Conservation (phyloP, 257 asterid genomes). For the Solanum phureja region DNA sequence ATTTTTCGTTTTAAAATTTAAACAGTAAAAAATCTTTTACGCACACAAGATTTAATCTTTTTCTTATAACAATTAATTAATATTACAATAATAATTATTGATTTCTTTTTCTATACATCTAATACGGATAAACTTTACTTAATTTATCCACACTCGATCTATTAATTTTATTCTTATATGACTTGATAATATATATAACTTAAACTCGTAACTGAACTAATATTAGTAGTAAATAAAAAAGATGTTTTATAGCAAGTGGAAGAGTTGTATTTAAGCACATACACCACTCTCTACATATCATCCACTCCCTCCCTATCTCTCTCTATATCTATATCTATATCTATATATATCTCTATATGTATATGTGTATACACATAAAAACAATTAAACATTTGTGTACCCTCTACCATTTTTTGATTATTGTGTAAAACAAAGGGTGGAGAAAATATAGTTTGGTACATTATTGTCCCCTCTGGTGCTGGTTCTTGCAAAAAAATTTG, state of each 20-base stretch:
- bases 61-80: background rate
- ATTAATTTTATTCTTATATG: background rate
- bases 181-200: background rate
- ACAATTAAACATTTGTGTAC: background rate
- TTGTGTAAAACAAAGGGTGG: background rate
- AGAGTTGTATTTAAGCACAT: background rate
- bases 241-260: background rate
- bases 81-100: background rate
- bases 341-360: background rate
- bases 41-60: background rate
- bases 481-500: background rate
- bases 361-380: background rate
- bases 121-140: background rate
- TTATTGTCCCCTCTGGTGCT: background rate
- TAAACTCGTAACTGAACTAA: background rate
- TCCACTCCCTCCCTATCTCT: background rate
- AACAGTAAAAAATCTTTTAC: background rate
- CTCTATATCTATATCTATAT: background rate
- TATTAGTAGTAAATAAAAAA: background rate
- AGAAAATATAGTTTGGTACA: background rate
- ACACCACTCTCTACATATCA: background rate
- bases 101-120: background rate
- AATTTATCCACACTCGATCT: background rate
- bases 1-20: background rate
- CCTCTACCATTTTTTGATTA: background rate